Base-by-base conservation (phyloP, 1,284 basidiomycete species). In the Omphalotus olearius region DNA sequence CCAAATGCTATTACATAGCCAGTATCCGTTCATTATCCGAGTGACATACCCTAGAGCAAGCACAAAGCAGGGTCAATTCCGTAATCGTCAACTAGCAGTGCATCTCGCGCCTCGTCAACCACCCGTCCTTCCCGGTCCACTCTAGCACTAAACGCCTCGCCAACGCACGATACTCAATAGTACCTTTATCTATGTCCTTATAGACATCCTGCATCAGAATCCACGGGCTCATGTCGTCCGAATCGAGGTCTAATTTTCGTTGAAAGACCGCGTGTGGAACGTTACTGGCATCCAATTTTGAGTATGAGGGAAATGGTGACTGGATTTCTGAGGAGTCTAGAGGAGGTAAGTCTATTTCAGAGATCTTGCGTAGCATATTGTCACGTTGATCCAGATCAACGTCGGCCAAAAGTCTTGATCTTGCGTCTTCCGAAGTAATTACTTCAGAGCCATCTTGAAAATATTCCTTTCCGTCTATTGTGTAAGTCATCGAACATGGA, bases 41-140 rank as follows among this genome's bases (percentile, higher is more conserved):
- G n/a, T n/a, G n/a, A n/a, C n/a, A n/a, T 23, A 23, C 5, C 23
- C 23, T 23, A 5, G 23, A 23, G 23, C 23, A 23, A 23, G 23
- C 23, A 23, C 5, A 2, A 23, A 23, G 23, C 23, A 23, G 2
- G 5, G 23, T 5, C 23, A 23, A 3, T 23, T 5, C 23, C 23
- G 2, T 23, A 23, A 23, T 23, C 23, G 23, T 23, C 23, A 23
- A 23, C 5, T 23, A 23, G 23, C 5, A 23, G 23, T 47, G 39
- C 6, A 49, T 18, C 13, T 49, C 39, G 6, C 43, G 16, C 11
- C 40, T 26, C 39, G 36, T 42, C 47, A 49, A 18, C 47, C 47
- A 49, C 18, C 47, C 39, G 14, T 49, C 47, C 6, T 36, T 33
- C 4, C 39, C 47, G 6, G 2, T 5, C 47, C 47, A 49, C 18